Evolutionary conservation across 352 stramenopile species (phyloP), one percentile per base, ranked within the genome.

Genomic region (Globisporangium acanthophoron): DNA sequence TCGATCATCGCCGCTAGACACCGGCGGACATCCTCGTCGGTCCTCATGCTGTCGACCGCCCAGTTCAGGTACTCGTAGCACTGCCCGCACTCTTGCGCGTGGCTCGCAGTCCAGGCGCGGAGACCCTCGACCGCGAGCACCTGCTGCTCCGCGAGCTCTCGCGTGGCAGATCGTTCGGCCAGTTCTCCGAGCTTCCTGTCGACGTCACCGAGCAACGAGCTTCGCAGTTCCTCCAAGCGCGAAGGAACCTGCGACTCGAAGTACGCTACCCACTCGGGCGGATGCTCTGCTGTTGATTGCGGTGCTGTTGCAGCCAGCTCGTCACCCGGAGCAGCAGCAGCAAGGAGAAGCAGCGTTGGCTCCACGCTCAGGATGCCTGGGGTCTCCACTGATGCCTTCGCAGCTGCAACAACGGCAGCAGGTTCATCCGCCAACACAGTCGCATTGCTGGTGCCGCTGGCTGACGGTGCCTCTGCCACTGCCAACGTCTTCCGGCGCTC

Each of bases 41-140:
- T 54, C 37, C 61, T 55, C 20, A 49, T 44, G 33, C 71, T 52
- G 54, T 84, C 68, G 6, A 85, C 46, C 3, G 67, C 68, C 67
- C 64, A 81, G 49, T 67, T 70, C 40, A 86, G 45, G 49, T 81
- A 88, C 54, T 79, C 74, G 50, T 82, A 83, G 54, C 74, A 79
- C 40, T 73, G 58, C 0, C 76, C 61, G 43, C 78, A 88, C 40
- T 86, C 78, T 16, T 73, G 51, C 1, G 75, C 64, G 35, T 88
- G 78, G 16, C 64, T 70, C 15, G 57, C 44, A 3, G 61, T 74
- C 78, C 78, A 88, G 3, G 39, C 51, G 45, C 76, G 73, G 13
- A 88, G 66, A 29, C 53, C 52, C 1, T 62, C 49, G 20, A 87
- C 47, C 0, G 58, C 48, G 4, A 53, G 13, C 1, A 39, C 43